These are phyloP conservation scores for Talaromyces wortmannii DNA, from an alignment of 495 filamentous ascomycete species.

Conservation along the genomic window DNA sequence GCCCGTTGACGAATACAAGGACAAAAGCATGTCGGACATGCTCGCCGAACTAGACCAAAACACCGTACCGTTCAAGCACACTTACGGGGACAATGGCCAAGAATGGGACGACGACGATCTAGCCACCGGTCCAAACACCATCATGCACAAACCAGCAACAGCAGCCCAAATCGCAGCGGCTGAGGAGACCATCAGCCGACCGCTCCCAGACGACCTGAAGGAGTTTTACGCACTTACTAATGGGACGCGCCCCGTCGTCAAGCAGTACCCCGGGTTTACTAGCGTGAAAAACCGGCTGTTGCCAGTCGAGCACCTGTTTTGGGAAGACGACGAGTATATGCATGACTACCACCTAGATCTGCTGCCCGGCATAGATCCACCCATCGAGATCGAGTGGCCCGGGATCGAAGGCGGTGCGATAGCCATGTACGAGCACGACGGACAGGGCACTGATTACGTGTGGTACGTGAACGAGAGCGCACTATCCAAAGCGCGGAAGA, in stretches of 20 bases:
- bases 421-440: neutral
- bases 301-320: neutral
- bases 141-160: neutral
- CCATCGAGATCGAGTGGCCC: neutral
- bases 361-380: neutral
- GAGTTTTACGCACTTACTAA: neutral
- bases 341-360: neutral
- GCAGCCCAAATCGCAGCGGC: neutral
- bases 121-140: neutral
- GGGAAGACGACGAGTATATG: neutral
- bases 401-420: neutral
- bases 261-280: neutral
- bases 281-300: neutral
- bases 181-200: neutral
- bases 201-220: slow-evolving; percentile 2
- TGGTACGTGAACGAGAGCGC: neutral
- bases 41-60: neutral
- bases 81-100: neutral
- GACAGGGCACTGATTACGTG: neutral
- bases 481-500: neutral
- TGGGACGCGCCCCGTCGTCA: neutral
- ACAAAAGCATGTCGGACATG: neutral
- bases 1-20: neutral
- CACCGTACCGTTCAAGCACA: neutral
- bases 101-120: neutral